Conservation (phyloP, 2,329 filamentous ascomycete genomes). For the Leptographium flavum region DNA sequence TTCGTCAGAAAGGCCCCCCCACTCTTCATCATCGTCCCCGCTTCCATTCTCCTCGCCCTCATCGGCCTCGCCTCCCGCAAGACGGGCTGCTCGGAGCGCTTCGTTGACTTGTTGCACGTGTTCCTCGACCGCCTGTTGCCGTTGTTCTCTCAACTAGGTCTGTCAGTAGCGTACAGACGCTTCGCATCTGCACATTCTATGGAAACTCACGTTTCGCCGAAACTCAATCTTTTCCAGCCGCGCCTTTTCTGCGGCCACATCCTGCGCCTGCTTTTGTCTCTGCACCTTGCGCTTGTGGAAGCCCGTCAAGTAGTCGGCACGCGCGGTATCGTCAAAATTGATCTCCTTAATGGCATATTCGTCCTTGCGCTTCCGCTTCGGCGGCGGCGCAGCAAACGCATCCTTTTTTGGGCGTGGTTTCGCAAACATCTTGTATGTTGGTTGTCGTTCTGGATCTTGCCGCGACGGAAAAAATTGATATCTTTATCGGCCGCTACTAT, state of each 20-base stretch:
- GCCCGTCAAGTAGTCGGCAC: constrained; percentile 80
- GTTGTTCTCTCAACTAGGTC: constrained; percentile 65
- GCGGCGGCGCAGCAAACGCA: constrained; percentile 32
- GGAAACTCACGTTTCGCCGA: constrained; percentile 47
- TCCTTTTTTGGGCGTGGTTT: constrained; percentile 45
- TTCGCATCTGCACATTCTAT: no score
- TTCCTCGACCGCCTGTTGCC: constrained; percentile 65
- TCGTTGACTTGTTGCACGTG: constrained; percentile 67
- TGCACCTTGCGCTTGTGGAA: constrained; percentile 93
- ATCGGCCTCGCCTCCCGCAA: constrained; percentile 25
- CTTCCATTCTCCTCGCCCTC: constrained; percentile 31
- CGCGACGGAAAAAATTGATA: background rate
- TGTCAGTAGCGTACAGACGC: background rate
- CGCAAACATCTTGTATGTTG: constrained; percentile 25
- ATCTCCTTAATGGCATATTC: constrained; percentile 58
- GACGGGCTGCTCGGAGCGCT: constrained; percentile 48
- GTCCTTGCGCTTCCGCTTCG: constrained; percentile 49
- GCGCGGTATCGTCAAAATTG: constrained; percentile 65
- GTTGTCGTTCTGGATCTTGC: background rate
- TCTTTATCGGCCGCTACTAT: background rate
- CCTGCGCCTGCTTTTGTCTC: constrained; percentile 72
- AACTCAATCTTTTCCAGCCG: constrained; percentile 61
- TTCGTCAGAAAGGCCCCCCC: constrained; percentile 49
- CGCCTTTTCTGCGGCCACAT: constrained; percentile 61
- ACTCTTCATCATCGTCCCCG: constrained; percentile 31